phyloP scores from a whole-genome alignment of 2,329 filamentous ascomycete genomes.

The Aureobasidium uvarum region DNA sequence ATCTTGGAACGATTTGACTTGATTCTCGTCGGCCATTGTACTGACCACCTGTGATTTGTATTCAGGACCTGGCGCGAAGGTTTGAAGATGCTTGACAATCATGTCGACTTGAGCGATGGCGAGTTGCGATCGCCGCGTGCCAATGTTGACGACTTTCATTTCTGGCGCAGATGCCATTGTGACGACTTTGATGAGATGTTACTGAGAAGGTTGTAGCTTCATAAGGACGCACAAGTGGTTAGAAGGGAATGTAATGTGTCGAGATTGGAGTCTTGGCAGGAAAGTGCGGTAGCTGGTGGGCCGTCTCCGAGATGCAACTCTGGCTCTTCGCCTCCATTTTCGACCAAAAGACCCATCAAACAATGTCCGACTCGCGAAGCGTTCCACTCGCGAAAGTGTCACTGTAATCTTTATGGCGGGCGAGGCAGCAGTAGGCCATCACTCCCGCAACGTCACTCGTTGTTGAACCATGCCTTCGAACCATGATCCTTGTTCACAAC shows the following conservation, averaged over 20 bases:
- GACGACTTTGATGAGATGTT: background rate
- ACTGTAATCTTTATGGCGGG: background rate
- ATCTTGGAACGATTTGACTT: constrained; percentile 77
- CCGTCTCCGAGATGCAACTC: background rate
- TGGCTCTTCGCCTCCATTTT: background rate
- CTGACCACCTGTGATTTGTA: constrained; percentile 54
- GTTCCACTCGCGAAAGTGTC: background rate
- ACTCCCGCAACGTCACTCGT: background rate
- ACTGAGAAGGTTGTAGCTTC: background rate
- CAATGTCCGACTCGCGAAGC: background rate
- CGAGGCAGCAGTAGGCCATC: background rate
- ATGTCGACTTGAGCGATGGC: constrained; percentile 76
- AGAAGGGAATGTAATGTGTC: background rate
- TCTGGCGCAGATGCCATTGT: background rate
- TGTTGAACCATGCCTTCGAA: background rate
- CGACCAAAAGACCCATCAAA: background rate
- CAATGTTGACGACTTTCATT: background rate
- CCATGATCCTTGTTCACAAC: background rate
- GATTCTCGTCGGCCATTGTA: constrained; percentile 81
- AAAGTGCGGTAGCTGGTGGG: background rate
- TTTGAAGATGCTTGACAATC: constrained; percentile 63
- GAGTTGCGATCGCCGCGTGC: constrained; percentile 64
- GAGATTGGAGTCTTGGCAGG: constrained; percentile 7
- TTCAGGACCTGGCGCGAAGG: constrained; percentile 61
- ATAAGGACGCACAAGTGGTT: background rate